Conservation (phyloP, 495 filamentous ascomycete genomes). For the Friedmanniomyces endolithicus region DNA sequence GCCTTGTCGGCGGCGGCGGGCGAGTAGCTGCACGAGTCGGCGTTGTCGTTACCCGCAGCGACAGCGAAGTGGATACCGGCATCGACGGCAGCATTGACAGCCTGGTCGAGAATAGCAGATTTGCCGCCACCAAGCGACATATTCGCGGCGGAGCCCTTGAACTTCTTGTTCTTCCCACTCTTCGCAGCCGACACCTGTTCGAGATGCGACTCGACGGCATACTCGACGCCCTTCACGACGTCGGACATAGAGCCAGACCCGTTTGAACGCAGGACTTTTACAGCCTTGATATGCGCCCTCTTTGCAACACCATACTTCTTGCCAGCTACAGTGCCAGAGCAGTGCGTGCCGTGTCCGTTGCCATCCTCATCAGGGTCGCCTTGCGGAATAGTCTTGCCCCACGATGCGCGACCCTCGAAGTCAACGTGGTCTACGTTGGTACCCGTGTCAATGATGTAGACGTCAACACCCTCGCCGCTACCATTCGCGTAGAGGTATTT, state of each 20-base stretch:
- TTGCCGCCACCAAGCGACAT: conserved; percentile 98
- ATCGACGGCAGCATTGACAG: conserved; percentile 84
- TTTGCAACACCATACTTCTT: conserved; percentile 99
- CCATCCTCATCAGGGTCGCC: conserved; percentile 82
- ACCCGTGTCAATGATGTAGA: conserved; percentile 97
- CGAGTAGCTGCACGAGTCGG: conserved; percentile 99
- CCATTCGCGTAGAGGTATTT: conserved; percentile 90
- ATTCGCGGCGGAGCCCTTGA: conserved; percentile 98
- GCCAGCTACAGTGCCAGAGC: conserved; percentile 92
- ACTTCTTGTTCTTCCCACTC: conserved; percentile 71
- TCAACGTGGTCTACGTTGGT: conserved; percentile 89
- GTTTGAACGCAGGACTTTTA: conserved; percentile 96
- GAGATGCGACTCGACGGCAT: conserved; percentile 67
- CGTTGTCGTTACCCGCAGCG: conserved; percentile 95
- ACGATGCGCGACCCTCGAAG: conserved; percentile 87
- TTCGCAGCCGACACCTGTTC: conserved; percentile 64
- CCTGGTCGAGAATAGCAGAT: conserved; percentile 74
- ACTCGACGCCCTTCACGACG: conserved; percentile 96
- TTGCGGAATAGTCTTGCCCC: conserved; percentile 89
- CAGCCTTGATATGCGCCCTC: conserved; percentile 90
- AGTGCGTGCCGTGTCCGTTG: conserved; percentile 98
- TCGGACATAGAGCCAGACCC: conserved; percentile 98
- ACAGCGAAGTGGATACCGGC: conserved; percentile 94
- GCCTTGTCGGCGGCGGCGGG: conserved; percentile 86
- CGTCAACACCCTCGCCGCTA: conserved; percentile 95